Evolutionary conservation across 306 rosid genomes (phyloP).

Genomic region (Abrus precatorius): DNA sequence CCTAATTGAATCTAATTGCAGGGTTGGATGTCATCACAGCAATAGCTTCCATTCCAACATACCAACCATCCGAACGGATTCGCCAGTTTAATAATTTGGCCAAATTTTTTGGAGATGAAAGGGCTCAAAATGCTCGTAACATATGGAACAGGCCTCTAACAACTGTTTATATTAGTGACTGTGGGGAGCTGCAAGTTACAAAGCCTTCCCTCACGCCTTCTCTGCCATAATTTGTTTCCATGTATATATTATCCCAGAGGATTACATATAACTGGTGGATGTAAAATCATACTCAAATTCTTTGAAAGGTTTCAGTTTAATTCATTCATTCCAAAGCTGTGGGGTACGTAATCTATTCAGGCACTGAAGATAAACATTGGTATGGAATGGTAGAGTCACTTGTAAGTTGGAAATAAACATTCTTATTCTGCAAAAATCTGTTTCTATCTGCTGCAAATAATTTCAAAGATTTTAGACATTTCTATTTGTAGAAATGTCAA

Average conservation of each 20-base stretch:
- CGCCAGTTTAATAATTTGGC: constrained; percentile 92
- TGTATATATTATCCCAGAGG: constrained; percentile 38
- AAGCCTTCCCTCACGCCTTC: constrained; percentile 87
- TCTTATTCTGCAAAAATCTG: background rate
- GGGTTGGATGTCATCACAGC: constrained; percentile 90
- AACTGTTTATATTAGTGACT: constrained; percentile 82
- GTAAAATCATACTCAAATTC: constrained; percentile 48
- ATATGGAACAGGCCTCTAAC: constrained; percentile 86
- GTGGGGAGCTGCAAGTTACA: constrained; percentile 87
- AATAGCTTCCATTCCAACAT: constrained; percentile 83
- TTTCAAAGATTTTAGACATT: background rate
- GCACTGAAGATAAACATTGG: constrained; percentile 2
- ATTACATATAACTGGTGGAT: constrained; percentile 45
- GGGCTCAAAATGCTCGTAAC: constrained; percentile 90
- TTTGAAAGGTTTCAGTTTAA: constrained; percentile 32
- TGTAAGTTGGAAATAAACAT: background rate
- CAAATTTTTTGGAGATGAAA: constrained; percentile 81
- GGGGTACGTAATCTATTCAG: constrained; percentile 15
- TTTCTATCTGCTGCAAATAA: background rate
- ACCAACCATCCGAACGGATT: constrained; percentile 80
- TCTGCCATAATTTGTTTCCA: constrained; percentile 65
- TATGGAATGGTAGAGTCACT: background rate
- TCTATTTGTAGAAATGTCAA: background rate
- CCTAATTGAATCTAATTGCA: constrained; percentile 50
- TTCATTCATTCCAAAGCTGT: constrained; percentile 5